phyloP scores from a whole-genome alignment of 140 eudicot species.

The Ambrosia hybrid region DNA sequence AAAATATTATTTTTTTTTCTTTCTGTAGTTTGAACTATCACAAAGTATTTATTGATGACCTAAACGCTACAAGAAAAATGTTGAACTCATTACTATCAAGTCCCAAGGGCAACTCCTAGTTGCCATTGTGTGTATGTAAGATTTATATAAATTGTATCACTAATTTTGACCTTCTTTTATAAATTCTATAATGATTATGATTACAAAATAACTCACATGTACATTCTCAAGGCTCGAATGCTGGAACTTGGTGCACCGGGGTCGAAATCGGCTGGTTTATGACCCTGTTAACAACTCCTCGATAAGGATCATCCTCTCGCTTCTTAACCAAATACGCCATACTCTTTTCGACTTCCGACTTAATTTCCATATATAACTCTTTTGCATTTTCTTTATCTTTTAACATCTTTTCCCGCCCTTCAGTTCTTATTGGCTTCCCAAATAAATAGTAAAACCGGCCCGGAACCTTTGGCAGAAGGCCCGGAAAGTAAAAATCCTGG shows the following conservation, averaged over 20 bases:
- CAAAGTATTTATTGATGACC: too few species aligned
- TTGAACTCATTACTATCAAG: too few species aligned
- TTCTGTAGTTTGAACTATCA: too few species aligned
- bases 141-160: slow-evolving; percentile 17
- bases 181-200: background rate
- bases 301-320: slow-evolving; percentile 85
- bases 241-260: slow-evolving; percentile 63
- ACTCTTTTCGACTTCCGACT: slow-evolving; percentile 69
- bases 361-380: slow-evolving; percentile 65
- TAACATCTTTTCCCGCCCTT: slow-evolving; percentile 54
- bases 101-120: too few species aligned
- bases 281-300: slow-evolving; percentile 58
- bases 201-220: background rate
- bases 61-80: too few species aligned
- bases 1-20: too few species aligned
- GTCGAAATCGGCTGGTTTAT: slow-evolving; percentile 47
- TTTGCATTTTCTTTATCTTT: slow-evolving; percentile 71
- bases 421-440: slow-evolving; percentile 80
- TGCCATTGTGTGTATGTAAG: background rate
- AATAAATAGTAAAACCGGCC: slow-evolving; percentile 88
- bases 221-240: slow-evolving; percentile 64
- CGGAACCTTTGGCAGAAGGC: slow-evolving; percentile 77
- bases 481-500: slow-evolving; percentile 66
- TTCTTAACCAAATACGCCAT: slow-evolving; percentile 79
- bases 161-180: background rate